Base-by-base conservation (phyloP, 2,329 filamentous ascomycete genomes). In the Cyanodermella asteris region DNA sequence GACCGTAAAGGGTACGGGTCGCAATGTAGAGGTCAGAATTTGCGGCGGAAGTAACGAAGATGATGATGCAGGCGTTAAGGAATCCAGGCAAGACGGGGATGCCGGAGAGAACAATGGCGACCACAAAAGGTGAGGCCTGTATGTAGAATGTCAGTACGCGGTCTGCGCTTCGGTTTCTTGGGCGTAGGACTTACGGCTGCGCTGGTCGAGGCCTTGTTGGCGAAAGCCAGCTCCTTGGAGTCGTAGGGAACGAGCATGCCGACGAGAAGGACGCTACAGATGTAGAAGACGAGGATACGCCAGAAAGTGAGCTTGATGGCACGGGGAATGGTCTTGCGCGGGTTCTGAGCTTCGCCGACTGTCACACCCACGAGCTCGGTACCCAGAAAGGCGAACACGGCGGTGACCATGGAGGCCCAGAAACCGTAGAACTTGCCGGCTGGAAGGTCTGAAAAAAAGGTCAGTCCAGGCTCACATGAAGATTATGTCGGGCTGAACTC, bases 241-340 rank as follows among this genome's bases (percentile, higher is more conserved):
- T 82, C 51, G 55, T 74, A 82, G 2, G 73, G 72, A 4, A 84
- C 71, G 25, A 73, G 58, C 60, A 78, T 76, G 40, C 75, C 75
- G 27, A 84, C 55, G 25, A 82, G 58, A 26, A 84, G 59, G 18
- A 81, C 72, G 13, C 64, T 70, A 30, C 78, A 47, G 38, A 69
- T 59, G 55, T 84, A 84, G 56, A 84, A 84, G 52, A 82, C 55
- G 35, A 78, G 49, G 44, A 84, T 82, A 29, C 76, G 75, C 54
- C 65, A 82, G 49, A 82, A 82, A 36, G 74, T 81, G 24, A 80
- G 59, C 44, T 69, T 73, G 55, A 81, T 81, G 26, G 74, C 75
- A 31, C 69, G 65, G 5, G 76, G 76, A 32, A 84, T 70, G 10
- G 69, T 75, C 45, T 64, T 66, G 42, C 74, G 67, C 1, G 76